Evolutionary conservation across 768 basidiomycete species (phyloP).

Genomic region (Tephrocybe sp.): DNA sequence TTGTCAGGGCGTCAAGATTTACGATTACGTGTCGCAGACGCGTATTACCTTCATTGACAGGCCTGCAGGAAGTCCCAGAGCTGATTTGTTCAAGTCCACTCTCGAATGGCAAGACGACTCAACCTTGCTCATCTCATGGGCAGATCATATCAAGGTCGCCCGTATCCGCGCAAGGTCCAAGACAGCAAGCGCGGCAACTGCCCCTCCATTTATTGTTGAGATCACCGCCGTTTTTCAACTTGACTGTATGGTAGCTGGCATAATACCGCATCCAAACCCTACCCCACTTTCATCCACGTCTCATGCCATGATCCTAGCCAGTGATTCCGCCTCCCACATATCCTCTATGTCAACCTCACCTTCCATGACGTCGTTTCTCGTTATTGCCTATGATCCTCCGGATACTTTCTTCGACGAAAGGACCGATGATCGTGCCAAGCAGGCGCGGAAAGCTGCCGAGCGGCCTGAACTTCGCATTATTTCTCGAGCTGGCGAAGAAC

Average conservation of each 20-base stretch:
- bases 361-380: slow-evolving; percentile 68
- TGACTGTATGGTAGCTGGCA: slow-evolving; percentile 93
- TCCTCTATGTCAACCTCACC: slow-evolving; percentile 18
- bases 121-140: slow-evolving; percentile 91
- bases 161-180: slow-evolving; percentile 66
- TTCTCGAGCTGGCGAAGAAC: slow-evolving; percentile 83
- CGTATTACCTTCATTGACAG: slow-evolving; percentile 87
- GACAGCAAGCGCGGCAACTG: slow-evolving; percentile 35
- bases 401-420: slow-evolving; percentile 73
- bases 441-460: slow-evolving; percentile 81
- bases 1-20: slow-evolving; percentile 88
- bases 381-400: slow-evolving; percentile 85
- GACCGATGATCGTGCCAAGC: slow-evolving; percentile 66
- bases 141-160: slow-evolving; percentile 88
- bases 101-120: slow-evolving; percentile 92
- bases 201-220: slow-evolving; percentile 71
- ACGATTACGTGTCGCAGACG: slow-evolving; percentile 74
- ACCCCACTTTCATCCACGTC: slow-evolving; percentile 19
- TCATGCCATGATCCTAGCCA: slow-evolving; percentile 15
- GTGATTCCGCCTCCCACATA: slow-evolving; percentile 11
- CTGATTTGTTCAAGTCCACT: slow-evolving; percentile 92
- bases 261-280: slow-evolving; percentile 70
- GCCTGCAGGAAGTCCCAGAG: slow-evolving; percentile 77
- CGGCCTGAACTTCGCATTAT: slow-evolving; percentile 95
- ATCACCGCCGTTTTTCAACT: slow-evolving; percentile 90